Percentiles rank a stretch among this genome's conserved stretches.
These are phyloP conservation scores for Lactarius hengduanensis DNA, from an alignment of 768 basidiomycete genomes.

Conservation along the genomic window DNA sequence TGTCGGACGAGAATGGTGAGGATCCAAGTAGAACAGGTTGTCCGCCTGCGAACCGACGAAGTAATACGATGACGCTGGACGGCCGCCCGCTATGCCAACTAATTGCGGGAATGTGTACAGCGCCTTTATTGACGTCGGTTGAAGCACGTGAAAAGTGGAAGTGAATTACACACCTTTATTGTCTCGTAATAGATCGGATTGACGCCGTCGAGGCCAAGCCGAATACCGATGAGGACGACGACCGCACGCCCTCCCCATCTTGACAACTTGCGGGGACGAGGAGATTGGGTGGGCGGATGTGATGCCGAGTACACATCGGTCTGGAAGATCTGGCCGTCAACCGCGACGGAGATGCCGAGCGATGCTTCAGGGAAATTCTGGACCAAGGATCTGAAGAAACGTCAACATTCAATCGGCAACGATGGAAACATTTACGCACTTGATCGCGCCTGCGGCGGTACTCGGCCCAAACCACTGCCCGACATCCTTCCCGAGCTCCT, in stretches of 20 bases:
- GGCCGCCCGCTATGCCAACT: constrained; percentile 94
- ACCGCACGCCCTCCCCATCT: constrained; percentile 85
- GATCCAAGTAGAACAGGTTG: constrained; percentile 80
- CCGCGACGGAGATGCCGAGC: constrained; percentile 77
- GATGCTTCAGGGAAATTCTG: constrained; percentile 77
- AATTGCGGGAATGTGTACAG: constrained; percentile 94
- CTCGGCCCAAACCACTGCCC: constrained; percentile 99
- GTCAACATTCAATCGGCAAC: constrained; percentile 1
- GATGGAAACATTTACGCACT: constrained; percentile 42
- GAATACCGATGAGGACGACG: constrained; percentile 78
- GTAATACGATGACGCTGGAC: constrained; percentile 97
- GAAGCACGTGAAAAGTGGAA: constrained; percentile 3
- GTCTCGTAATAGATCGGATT: constrained; percentile 94
- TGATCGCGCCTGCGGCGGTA: constrained; percentile 95
- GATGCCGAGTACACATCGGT: constrained; percentile 86
- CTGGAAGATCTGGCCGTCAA: constrained; percentile 80
- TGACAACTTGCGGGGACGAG: constrained; percentile 30
- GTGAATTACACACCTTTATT: constrained; percentile 52
- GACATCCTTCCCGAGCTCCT: constrained; percentile 91
- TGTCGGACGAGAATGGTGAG: constrained; percentile 74
- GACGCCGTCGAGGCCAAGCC: constrained; percentile 89
- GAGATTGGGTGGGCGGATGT: constrained; percentile 33
- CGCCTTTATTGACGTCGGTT: constrained; percentile 44
- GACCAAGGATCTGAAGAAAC: constrained; percentile 61
- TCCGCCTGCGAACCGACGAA: constrained; percentile 93